These are phyloP conservation scores for Erodium trifolium DNA, from an alignment of 441 rosid species.

Conservation along the genomic window DNA sequence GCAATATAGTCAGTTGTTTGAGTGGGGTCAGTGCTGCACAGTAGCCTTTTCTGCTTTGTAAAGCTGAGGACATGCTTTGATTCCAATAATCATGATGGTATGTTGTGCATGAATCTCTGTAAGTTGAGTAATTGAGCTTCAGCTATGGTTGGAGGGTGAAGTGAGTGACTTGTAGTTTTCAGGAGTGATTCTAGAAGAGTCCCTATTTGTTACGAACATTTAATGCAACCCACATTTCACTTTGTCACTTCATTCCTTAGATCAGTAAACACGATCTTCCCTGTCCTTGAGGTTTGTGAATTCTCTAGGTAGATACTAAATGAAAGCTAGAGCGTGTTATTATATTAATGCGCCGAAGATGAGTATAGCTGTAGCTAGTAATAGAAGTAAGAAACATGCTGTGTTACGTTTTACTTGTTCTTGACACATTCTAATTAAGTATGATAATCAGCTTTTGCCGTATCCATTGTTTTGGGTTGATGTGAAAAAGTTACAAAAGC, in stretches of 20 bases:
- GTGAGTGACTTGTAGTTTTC: background rate
- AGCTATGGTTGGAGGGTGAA: background rate
- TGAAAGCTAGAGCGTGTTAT: background rate
- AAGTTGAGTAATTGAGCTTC: background rate
- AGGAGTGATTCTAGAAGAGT: background rate
- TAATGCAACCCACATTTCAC: background rate
- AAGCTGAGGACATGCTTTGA: background rate
- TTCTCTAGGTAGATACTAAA: background rate
- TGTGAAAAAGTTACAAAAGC: background rate
- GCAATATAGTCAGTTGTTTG: background rate
- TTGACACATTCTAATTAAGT: slow-evolving; percentile 1
- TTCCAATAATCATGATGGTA: background rate
- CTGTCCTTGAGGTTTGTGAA: background rate
- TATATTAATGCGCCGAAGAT: background rate
- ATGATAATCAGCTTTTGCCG: background rate
- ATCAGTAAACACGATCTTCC: background rate
- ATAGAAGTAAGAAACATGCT: no score
- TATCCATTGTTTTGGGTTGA: background rate
- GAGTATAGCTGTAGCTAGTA: background rate
- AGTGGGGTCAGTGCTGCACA: background rate
- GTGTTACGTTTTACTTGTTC: background rate
- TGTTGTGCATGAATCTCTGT: slow-evolving; percentile 4
- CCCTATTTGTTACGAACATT: background rate
- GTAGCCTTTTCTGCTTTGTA: background rate
- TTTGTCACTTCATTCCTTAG: no score